Evolutionary conservation across 2,329 filamentous ascomycete genomes (phyloP).

Genomic region (Cladosporium colombiae): DNA sequence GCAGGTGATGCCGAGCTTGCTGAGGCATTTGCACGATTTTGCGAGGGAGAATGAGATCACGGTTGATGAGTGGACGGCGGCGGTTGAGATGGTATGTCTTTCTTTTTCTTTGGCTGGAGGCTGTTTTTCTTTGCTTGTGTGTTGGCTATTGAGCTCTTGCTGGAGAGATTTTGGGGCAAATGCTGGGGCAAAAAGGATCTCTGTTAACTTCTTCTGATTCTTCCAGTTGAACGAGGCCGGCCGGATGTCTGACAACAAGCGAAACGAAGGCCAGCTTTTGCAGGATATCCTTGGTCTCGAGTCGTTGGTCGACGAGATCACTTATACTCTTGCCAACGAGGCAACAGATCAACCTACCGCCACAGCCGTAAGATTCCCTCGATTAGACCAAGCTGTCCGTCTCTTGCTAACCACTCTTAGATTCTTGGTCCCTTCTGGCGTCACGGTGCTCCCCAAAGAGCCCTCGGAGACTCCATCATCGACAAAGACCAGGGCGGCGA

Average conservation of each 20-base stretch:
- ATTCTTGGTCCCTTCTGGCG: slow-evolving; percentile 87
- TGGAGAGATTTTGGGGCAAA: no score
- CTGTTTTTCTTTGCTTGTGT: background rate
- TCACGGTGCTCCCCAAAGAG: slow-evolving; percentile 66
- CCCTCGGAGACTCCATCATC: slow-evolving; percentile 70
- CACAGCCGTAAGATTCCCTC: slow-evolving; percentile 51
- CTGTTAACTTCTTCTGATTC: background rate
- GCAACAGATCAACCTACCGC: slow-evolving; percentile 59
- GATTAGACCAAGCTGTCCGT: background rate
- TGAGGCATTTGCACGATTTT: slow-evolving; percentile 60
- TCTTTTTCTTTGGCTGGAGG: background rate
- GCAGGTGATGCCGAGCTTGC: slow-evolving; percentile 51
- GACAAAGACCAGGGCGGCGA: slow-evolving; percentile 52
- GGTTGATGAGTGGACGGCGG: slow-evolving; percentile 60
- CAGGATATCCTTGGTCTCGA: slow-evolving; percentile 62
- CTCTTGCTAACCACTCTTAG: background rate
- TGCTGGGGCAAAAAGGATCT: no score
- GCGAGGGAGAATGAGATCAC: slow-evolving; percentile 60
- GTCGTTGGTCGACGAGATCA: slow-evolving; percentile 73
- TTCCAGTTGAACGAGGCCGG: slow-evolving; percentile 61
- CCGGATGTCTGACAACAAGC: slow-evolving; percentile 61
- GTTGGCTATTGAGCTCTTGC: background rate
- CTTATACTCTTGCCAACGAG: slow-evolving; percentile 62
- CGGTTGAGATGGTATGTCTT: slow-evolving; percentile 47
- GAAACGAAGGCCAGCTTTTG: slow-evolving; percentile 64